Base-by-base conservation (phyloP, 2,329 filamentous ascomycete genomes). In the Amesomyces nigricolor region DNA sequence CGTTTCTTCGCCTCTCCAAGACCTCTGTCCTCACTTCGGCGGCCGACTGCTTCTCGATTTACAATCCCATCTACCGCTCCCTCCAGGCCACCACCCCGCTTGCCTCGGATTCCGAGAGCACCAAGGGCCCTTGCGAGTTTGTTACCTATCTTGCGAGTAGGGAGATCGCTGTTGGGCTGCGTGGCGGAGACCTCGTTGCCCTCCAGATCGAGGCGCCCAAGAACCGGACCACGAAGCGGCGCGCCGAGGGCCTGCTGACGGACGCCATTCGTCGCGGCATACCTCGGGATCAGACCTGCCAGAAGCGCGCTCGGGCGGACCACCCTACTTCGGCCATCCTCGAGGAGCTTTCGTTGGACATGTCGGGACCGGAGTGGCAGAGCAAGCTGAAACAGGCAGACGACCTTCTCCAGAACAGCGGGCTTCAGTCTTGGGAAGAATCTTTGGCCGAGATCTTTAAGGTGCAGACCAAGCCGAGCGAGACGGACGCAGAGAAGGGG, bases 221-320 rank as follows among this genome's bases (percentile, higher is more conserved):
- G 63, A 73, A 71, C 45, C 75, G 79, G n/a, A 74, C 75, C 56
- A 79, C 75, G 59, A 79, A 81, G 68, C 75, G 79, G 38, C 78
- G 78, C 39, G 72, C 75, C 1, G 78, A 82, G 50, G 85, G 86
- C 8, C 74, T 88, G 7, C 72, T 91, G 26, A 86, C 88, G 35
- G 87, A 91, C 65, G 87, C 87, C 0, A 81, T 91, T 52, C 86
- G 87, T 1, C 85, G 85, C 57, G 87, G 86, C 2, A 72, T 80
- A 5, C 64, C 75, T 1, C 69, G 71, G 10, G 64, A 72, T 4
- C 72, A 73, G 60, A 62, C 72, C 16, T 51, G 65, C 5, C 72
- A 73, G 58, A 70, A 65, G 46, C 57, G 53, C 4, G 68, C 68
- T 57, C 63, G 62, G 32, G 52, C 52, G 9, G 69, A 70, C 4